Evolutionary conservation across 768 basidiomycete genomes (phyloP).

Genomic region (Panaeolus papilionaceus): DNA sequence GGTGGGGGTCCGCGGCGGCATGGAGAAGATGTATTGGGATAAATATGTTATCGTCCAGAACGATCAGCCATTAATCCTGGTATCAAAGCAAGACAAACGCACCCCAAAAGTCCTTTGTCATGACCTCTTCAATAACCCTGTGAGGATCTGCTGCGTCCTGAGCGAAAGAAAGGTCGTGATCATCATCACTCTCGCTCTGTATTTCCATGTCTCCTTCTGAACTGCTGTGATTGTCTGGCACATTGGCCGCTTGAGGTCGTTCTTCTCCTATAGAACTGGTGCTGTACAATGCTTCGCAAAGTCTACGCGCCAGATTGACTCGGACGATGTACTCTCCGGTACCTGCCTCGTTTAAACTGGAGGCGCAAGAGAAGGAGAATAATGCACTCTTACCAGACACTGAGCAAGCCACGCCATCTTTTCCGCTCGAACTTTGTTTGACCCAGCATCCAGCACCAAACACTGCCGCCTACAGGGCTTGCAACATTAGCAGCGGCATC

Average conservation of each 20-base stretch:
- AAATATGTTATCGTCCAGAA: constrained; percentile 19
- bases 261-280: not conserved
- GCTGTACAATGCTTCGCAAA: constrained; percentile 52
- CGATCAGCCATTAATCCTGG: not conserved
- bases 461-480: constrained; percentile 59
- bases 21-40: constrained; percentile 2
- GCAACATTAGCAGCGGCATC: not conserved
- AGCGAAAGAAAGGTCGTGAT: not conserved
- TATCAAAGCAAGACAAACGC: constrained; percentile 28
- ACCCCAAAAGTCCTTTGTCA: constrained; percentile 61
- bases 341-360: constrained; percentile 45
- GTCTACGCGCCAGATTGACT: constrained; percentile 55
- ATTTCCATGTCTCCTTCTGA: not conserved
- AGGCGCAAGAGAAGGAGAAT: not conserved
- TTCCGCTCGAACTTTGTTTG: constrained; percentile 33
- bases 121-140: constrained; percentile 49
- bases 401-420: constrained; percentile 65
- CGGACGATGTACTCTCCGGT: constrained; percentile 76
- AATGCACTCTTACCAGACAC: constrained; percentile 56
- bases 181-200: not conserved
- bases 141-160: constrained; percentile 49
- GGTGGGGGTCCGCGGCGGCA: constrained; percentile 39
- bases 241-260: not conserved
- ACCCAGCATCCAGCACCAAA: constrained; percentile 86
- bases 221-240: not conserved